These are phyloP conservation scores for Acanthamoeba healyi DNA, from an alignment of 208 protist genomes.

Conservation along the genomic window DNA sequence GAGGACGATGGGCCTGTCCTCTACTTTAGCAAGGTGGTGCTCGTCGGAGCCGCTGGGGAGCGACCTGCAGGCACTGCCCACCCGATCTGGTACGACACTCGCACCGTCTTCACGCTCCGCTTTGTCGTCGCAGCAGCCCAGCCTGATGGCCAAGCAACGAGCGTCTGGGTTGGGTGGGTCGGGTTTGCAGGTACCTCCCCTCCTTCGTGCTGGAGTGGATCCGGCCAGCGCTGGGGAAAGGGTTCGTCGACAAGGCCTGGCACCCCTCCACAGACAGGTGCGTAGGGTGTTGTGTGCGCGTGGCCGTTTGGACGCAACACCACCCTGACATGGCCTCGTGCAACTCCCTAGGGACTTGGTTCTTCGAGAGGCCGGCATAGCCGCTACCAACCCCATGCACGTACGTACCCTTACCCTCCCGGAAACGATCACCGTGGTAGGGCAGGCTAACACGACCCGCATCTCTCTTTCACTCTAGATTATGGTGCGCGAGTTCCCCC, in stretches of 20 bases:
- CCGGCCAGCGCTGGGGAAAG: not conserved
- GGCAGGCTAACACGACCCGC: too few relatives aligned
- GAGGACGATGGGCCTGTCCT: not conserved
- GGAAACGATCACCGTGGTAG: too few relatives aligned
- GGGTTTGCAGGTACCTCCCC: not conserved
- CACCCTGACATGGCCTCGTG: not conserved
- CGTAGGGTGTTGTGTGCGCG: too few relatives aligned
- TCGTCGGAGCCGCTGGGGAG: not conserved
- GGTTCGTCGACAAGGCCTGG: not conserved
- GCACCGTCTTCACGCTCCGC: not conserved
- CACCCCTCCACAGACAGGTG: not conserved
- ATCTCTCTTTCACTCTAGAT: too few relatives aligned
- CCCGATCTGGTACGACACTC: not conserved
- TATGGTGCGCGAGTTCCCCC: too few relatives aligned
- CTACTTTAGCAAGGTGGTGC: conserved; percentile 11
- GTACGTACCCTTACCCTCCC: not conserved
- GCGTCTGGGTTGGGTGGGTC: too few relatives aligned
- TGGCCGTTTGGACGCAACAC: not conserved
- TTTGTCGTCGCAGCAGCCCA: too few relatives aligned
- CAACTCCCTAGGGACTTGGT: not conserved
- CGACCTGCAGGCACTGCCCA: not conserved
- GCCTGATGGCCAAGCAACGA: too few relatives aligned
- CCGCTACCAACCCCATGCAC: conserved; percentile 5
- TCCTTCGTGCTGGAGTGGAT: conserved; percentile 2
- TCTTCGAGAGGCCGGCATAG: not conserved